Conservation (phyloP, 1,284 basidiomycete species). For the Ceratobasidium sp. region DNA sequence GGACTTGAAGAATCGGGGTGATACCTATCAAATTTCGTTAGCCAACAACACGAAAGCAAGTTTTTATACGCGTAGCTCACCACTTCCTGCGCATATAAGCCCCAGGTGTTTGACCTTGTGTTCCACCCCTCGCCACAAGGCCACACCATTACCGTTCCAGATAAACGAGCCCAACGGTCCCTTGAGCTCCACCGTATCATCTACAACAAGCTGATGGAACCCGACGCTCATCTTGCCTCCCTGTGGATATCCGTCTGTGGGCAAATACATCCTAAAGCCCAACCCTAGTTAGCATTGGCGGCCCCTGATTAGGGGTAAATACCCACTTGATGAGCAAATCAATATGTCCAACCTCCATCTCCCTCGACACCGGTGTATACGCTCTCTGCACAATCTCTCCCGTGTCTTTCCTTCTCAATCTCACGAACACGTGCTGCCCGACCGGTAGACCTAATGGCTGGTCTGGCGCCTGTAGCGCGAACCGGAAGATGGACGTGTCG, state of each 20-base stretch:
- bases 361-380: constrained; percentile 71
- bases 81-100: constrained; percentile 72
- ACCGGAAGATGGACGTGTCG: constrained; percentile 69
- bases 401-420: constrained; percentile 61
- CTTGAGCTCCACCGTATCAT: constrained; percentile 71
- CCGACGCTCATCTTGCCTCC: constrained; percentile 73
- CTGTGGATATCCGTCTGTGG: constrained; percentile 58
- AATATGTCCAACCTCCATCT: constrained; percentile 64
- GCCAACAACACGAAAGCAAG: not conserved
- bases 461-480: constrained; percentile 63
- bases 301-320: no score
- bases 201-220: constrained; percentile 65
- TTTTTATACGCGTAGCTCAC: constrained; percentile 52
- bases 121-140: constrained; percentile 60
- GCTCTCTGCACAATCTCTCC: constrained; percentile 70
- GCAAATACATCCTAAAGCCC: constrained; percentile 66
- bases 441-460: constrained; percentile 71
- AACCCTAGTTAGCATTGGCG: no score
- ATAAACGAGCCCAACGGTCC: constrained; percentile 74
- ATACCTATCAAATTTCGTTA: constrained; percentile 61
- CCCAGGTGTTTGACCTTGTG: constrained; percentile 64
- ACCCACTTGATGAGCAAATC: constrained; percentile 70
- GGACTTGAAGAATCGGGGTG: constrained; percentile 71
- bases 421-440: constrained; percentile 74
- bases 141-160: constrained; percentile 64